A percentile compares a stretch with the other conserved stretches of the same genome.
Conservation (phyloP, 306 rosid species). For the Lablab purpureus region DNA sequence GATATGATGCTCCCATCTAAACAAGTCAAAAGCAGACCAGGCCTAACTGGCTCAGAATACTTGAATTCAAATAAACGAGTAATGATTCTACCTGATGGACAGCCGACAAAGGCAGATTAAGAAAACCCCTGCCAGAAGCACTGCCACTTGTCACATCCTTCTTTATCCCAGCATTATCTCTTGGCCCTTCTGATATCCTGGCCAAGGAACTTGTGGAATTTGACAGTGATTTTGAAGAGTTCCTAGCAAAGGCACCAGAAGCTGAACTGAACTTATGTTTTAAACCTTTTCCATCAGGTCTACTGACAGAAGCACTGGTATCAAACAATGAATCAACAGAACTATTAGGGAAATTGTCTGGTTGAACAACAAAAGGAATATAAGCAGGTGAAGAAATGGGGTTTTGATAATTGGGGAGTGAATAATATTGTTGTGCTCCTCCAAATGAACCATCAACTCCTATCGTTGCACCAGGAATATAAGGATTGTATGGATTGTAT, state of each 20-base stretch:
- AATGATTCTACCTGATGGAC: slow-evolving; percentile 64
- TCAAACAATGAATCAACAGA: slow-evolving; percentile 64
- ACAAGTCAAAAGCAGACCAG: not conserved
- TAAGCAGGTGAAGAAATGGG: slow-evolving; percentile 73
- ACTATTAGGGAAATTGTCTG: slow-evolving; percentile 63
- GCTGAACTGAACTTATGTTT: slow-evolving; percentile 65
- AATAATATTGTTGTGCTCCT: slow-evolving; percentile 77
- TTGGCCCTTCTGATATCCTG: slow-evolving; percentile 70
- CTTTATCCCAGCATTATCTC: slow-evolving; percentile 69
- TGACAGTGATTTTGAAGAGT: slow-evolving; percentile 62
- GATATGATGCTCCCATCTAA: not conserved
- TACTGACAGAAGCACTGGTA: slow-evolving; percentile 62
- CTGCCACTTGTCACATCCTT: slow-evolving; percentile 61
- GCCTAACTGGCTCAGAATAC: not conserved
- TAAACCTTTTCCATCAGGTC: slow-evolving; percentile 73
- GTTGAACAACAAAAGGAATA: slow-evolving; percentile 72
- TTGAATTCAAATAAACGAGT: slow-evolving; percentile 18
- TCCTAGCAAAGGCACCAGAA: slow-evolving; percentile 67
- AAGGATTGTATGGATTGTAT: slow-evolving; percentile 97
- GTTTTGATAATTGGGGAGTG: slow-evolving; percentile 72
- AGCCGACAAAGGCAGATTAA: slow-evolving; percentile 60
- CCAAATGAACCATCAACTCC: slow-evolving; percentile 81
- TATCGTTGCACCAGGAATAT: slow-evolving; percentile 93
- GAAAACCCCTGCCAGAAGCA: slow-evolving; percentile 66
- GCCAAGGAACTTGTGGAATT: slow-evolving; percentile 64